phyloP scores from a whole-genome alignment of 768 basidiomycete genomes.

The Boletus bicolor region DNA sequence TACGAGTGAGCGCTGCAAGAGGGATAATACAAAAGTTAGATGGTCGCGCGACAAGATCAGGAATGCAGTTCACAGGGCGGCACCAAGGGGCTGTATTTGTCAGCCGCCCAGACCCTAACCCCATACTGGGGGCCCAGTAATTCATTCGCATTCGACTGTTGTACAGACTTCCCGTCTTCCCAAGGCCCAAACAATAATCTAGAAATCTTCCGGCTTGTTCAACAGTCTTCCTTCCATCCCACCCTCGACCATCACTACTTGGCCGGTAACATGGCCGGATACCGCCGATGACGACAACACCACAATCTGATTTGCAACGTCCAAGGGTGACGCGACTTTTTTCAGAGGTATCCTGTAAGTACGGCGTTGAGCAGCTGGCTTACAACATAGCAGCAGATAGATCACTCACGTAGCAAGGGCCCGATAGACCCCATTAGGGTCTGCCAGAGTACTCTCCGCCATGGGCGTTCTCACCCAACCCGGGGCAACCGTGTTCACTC shows the following conservation, averaged over 20 bases:
- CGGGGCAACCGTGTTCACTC: conserved; percentile 70
- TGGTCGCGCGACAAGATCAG: conserved; percentile 5
- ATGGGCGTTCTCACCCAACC: conserved; percentile 68
- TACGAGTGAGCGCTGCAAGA: not conserved
- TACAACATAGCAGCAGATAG: not conserved
- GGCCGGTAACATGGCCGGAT: conserved; percentile 70
- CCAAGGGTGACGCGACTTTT: conserved; percentile 59
- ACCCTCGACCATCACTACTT: conserved; percentile 68
- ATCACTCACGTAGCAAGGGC: conserved; percentile 63
- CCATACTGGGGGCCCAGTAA: conserved; percentile 4
- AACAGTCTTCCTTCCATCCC: conserved; percentile 74
- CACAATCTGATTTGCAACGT: conserved; percentile 64
- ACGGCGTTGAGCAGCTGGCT: not conserved
- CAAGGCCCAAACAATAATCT: not conserved
- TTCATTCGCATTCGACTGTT: too few species aligned
- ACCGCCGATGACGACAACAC: conserved; percentile 56
- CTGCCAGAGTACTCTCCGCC: conserved; percentile 54
- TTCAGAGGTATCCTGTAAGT: conserved; percentile 58
- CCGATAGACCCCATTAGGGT: conserved; percentile 51
- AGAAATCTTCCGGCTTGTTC: conserved; percentile 39
- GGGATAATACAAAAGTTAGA: not conserved
- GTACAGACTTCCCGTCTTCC: too few species aligned
- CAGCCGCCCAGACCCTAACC: conserved; percentile 27
- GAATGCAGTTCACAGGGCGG: not conserved
- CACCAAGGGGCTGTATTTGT: conserved; percentile 14